Evolutionary conservation across 495 filamentous ascomycete species (phyloP), one percentile per base, ranked within the genome.

Genomic region (Corynascus novoguineensis): DNA sequence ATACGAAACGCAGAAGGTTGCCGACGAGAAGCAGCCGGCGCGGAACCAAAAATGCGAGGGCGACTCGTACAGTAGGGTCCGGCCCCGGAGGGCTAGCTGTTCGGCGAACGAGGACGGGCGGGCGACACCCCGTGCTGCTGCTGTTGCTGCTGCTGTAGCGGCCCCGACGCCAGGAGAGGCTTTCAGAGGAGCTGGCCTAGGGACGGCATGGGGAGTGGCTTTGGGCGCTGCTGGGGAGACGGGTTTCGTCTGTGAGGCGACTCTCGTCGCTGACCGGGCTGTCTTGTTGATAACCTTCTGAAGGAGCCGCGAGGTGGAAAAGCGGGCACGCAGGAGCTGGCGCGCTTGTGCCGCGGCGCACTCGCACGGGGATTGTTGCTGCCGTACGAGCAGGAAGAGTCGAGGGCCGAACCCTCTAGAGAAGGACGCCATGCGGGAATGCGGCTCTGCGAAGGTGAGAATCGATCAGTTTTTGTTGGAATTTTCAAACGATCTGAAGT

Each of bases 41-140:
- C 81, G 67, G 68, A 81, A 87, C 61, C 73, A 69, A 51, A 76
- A 75, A 59, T 88, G 83, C 5, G 84, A 83, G 5, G 78, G 83
- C 0, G 81, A 77, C 55, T 82, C 71, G 73, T 84, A 90, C 31
- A 89, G 70, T 0, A 81, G 66, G 8, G 77, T 80, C 22, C 75
- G 73, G 22, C 66, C 40, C 27, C 72, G 74, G 19, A 62, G 57
- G 2, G 77, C 75, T 38, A 83, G 73, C 21, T 65, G 69, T 28
- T 71, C 61, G 29, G 74, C 73, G 64, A 72, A 81, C 41, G 69
- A 59, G 55, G n/a, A 25, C 21, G 53, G 48, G 25, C 38, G 51
- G 25, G 38, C 38, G n/a, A 21, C 37, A n/a, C n/a, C n/a, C n/a
- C n/a, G n/a, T n/a, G n/a, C n/a, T n/a, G n/a, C n/a, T n/a, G n/a